Evolutionary conservation across 2,329 filamentous ascomycete genomes (phyloP), one percentile per base, ranked within the genome.

Genomic region (Tricladium varicosporioides): DNA sequence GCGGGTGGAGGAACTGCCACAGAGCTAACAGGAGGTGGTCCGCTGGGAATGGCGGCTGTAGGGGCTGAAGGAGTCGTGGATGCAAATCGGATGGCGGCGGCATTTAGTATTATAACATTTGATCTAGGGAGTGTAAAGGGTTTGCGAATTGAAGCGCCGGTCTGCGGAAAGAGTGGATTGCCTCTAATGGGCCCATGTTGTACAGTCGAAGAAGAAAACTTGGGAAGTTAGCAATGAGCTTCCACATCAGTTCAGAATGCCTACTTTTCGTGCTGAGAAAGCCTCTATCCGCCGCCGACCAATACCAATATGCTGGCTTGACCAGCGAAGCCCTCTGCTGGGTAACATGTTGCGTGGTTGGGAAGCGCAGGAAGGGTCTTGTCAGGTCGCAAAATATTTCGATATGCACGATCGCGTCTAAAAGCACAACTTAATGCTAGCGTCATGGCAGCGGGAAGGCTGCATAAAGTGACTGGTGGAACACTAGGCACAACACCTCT

Each of bases 251-350:
- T 11, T 22, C 10, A 54, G 59, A 19, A 46, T 16, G 44, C 32
- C 60, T 69, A 72, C 63, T 48, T 63, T 64, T 66, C 63, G 65
- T 51, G 65, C 65, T 61, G 69, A 76, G 71, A 68, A 70, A 62
- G 62, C 65, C 69, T 67, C 73, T 69, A 66, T 75, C 66, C 66
- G 64, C 61, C 66, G 58, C 54, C 67, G 64, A 58, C 63, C 60
- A 60, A 66, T 58, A 13, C 72, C 74, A 62, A 77, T 70, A 62
- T 75, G 72, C 53, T 75, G 74, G 67, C 72, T 70, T 57, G 76
- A 74, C 71, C 74, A 77, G 60, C 76, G 73, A 54, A 83, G 66
- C 63, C 80, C 78, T 76, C 77, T 77, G 63, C 79, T 78, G 68
- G 79, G 78, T 69, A 85, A 73, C 82, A 85, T 85, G 64, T 67